Conservation (phyloP, 306 rosid genomes). For the Senna tora region DNA sequence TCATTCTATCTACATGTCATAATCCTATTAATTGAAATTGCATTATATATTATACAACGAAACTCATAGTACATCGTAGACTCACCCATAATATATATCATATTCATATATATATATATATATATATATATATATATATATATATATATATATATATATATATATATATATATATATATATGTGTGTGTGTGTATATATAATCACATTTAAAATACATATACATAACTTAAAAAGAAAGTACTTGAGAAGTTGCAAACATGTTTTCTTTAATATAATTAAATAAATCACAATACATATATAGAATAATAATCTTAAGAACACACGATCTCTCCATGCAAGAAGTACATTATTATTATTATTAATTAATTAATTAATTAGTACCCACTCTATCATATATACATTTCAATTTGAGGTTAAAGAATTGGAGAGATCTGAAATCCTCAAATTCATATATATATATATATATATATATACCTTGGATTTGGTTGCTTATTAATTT, state of each 20-base stretch:
- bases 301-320: slow-evolving; percentile 12
- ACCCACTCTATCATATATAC: slow-evolving; percentile 1
- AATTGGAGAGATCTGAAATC: slow-evolving; percentile 50
- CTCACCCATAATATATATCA: too few relatives aligned
- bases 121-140: too few relatives aligned
- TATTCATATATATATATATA: too few relatives aligned
- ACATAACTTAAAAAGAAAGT: background rate
- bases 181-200: too few relatives aligned
- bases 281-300: slow-evolving; percentile 40
- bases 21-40: too few relatives aligned
- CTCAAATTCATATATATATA: slow-evolving; percentile 47
- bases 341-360: too few relatives aligned
- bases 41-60: too few relatives aligned
- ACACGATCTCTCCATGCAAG: slow-evolving; percentile 37
- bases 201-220: too few relatives aligned
- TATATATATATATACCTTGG: slow-evolving; percentile 17
- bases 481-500: slow-evolving; percentile 61
- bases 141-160: too few relatives aligned
- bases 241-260: slow-evolving; percentile 40
- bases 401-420: slow-evolving; percentile 41
- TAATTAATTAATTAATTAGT: slow-evolving; percentile 26
- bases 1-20: too few relatives aligned
- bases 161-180: too few relatives aligned
- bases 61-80: too few relatives aligned
- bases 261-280: slow-evolving; percentile 42